Evolutionary conservation across 2,329 filamentous ascomycete genomes (phyloP).

Genomic region (Macrophomina pseudophaseolina): DNA sequence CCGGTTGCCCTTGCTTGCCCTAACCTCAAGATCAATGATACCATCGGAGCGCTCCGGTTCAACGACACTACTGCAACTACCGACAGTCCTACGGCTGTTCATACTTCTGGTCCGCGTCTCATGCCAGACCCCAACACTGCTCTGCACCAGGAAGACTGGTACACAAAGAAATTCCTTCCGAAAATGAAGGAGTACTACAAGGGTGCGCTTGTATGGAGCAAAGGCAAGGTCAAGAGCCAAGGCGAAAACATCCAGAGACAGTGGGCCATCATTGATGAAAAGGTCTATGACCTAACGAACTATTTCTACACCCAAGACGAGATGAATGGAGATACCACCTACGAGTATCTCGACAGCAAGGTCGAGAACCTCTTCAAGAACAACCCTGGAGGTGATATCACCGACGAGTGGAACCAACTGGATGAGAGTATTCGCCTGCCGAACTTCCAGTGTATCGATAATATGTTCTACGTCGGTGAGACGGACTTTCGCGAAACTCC

Average conservation of each 20-base stretch:
- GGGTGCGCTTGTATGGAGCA: slow-evolving; percentile 78
- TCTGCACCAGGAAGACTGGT: slow-evolving; percentile 75
- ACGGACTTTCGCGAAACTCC: slow-evolving; percentile 81
- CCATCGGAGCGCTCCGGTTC: slow-evolving; percentile 59
- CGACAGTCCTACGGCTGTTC: slow-evolving; percentile 60
- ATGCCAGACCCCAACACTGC: slow-evolving; percentile 50
- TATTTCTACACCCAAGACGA: slow-evolving; percentile 79
- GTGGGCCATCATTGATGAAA: slow-evolving; percentile 79
- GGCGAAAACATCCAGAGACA: slow-evolving; percentile 70
- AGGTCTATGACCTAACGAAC: slow-evolving; percentile 87
- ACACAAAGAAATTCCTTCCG: slow-evolving; percentile 73
- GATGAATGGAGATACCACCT: slow-evolving; percentile 61
- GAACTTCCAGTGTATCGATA: slow-evolving; percentile 79
- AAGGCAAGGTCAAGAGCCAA: slow-evolving; percentile 63
- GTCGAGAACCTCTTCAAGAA: slow-evolving; percentile 72
- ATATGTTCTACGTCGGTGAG: slow-evolving; percentile 81
- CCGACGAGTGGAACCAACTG: slow-evolving; percentile 66
- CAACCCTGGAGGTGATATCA: slow-evolving; percentile 82
- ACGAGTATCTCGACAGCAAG: slow-evolving; percentile 73
- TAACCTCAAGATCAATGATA: slow-evolving; percentile 68
- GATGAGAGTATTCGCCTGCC: slow-evolving; percentile 63
- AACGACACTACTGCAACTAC: slow-evolving; percentile 66
- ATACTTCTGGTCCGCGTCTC: slow-evolving; percentile 66
- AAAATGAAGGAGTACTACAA: slow-evolving; percentile 86
- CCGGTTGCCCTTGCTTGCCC: slow-evolving; percentile 77